Evolutionary conservation across 73 alveolate species (phyloP), one percentile per base, ranked within the genome.

Genomic region (Paramecium tetraurelia): DNA sequence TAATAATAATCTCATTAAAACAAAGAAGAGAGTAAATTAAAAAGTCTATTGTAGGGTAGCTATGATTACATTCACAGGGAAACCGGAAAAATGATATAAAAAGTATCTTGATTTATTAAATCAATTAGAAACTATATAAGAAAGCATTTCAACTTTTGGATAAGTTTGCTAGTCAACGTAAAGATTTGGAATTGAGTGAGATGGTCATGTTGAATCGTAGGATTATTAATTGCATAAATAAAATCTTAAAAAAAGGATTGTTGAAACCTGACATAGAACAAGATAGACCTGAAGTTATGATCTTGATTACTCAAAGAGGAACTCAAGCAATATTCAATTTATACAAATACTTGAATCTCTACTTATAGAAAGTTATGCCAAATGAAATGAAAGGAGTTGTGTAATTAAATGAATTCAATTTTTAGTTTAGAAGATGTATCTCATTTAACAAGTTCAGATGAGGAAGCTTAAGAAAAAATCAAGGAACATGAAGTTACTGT

Each of bases 41-140:
- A 80, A 35, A 31, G 29, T 20, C 70, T 80, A 22, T 35, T 80
- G 29, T 44, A 48, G 41, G 90, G 90, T 38, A 24, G 63, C 16
- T 80, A 80, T 80, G 90, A 80, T 80, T 80, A 43, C 14, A 80
- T 80, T 27, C 90, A 80, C 20, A 21, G 90, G 21, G 90, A 80
- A 80, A 80, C 76, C 43, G 90, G 90, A 7, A 80, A 80, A 46
- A 80, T 80, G 90, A 80, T 44, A 24, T 35, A 80, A 7, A 80
- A 80, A 80, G 90, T 80, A 80, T 20, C 16, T 27, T 40, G 16
- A 80, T 33, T 18, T 5, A 53, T 53, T 53, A 53, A 53, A 7
- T 80, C 10, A 7, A 21, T 22, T 80, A 44, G 90, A 80, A 80
- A 80, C n/a, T 46, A 2, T 80, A 44, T 80, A 80, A 80, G 76